Evolutionary conservation across 306 rosid genomes (phyloP), one percentile per base, ranked within the genome.

Genomic region (Pterocarpus santalinus): DNA sequence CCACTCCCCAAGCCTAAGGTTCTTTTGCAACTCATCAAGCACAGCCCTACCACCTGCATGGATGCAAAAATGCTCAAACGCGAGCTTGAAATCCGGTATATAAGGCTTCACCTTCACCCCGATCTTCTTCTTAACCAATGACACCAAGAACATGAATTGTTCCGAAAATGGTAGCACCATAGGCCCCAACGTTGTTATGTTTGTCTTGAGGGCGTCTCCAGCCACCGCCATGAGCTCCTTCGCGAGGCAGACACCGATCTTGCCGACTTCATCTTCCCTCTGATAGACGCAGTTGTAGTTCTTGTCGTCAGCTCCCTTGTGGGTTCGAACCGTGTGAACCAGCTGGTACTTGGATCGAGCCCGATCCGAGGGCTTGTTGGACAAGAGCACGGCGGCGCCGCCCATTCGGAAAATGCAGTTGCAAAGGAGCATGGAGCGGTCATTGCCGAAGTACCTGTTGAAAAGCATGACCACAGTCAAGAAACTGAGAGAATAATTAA

Each of bases 401-500:
- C 99, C 99, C 96, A 93, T 91, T 0, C 98, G 86, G 82, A 95
- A 95, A 32, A 95, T 92, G 72, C 99, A 95, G 65, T 95, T 95
- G 55, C 92, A 87, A 36, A 95, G 86, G 4, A 95, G 84, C 99
- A 95, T 95, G 0, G 97, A 87, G 0, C 94, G 89, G 62, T 95
- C 97, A 62, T 91, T 93, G 0, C 99, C 99, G n/a, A 95, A 93
- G 85, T 95, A 95, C 61, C 61, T 55, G 28, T 16, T 55, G 8
- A 5, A 55, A n/a, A 5, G 8, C 7, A 55, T 53, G n/a, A 10
- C 15, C 7, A 3, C 2, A 6, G 61, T n/a, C 9, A 55, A 55
- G 0, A n/a, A n/a, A n/a, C n/a, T 55, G 61, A 55, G 17, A 55
- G 22, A 55, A 55, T 12, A 49, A 49, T 1, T 8, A 2, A 3